Conservation (phyloP, 192 early-diverging fungal genomes). For the Phlyctochytrium arcticum region DNA sequence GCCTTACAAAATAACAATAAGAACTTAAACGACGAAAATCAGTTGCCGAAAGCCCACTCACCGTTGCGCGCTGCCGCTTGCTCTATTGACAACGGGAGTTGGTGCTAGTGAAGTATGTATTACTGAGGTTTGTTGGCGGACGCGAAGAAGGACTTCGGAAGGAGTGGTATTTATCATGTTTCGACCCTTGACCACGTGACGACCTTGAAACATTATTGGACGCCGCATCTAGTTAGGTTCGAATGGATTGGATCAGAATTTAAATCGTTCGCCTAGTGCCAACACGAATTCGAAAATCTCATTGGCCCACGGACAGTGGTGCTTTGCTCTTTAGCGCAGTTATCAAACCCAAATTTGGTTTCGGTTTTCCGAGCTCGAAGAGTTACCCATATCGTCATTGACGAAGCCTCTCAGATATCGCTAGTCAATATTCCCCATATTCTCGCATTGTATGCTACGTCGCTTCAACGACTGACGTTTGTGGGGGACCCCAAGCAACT, state of each 20-base stretch:
- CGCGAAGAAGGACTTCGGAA: conserved; percentile 3
- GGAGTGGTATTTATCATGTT: neutral
- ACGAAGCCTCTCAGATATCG: neutral
- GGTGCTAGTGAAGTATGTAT: conserved; percentile 6
- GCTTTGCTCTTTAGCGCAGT: neutral
- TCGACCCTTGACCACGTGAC: conserved; percentile 7
- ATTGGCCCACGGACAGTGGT: conserved; percentile 7
- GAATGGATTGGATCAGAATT: neutral
- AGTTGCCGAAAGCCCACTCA: conserved; percentile 10
- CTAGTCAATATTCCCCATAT: neutral
- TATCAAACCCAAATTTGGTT: neutral
- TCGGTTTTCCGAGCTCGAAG: neutral
- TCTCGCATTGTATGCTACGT: neutral
- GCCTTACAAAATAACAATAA: conserved; percentile 13
- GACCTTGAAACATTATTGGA: conserved; percentile 4
- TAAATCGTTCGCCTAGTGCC: conserved; percentile 3
- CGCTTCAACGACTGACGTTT: neutral
- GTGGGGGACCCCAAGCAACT: neutral
- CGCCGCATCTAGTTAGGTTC: conserved; percentile 6
- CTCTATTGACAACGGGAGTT: conserved; percentile 11
- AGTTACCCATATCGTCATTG: neutral
- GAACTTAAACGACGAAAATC: conserved; percentile 6
- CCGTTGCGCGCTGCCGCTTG: conserved; percentile 9
- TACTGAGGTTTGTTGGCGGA: conserved; percentile 9
- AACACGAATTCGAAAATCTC: neutral